A percentile compares a stretch with the other conserved stretches of the same genome.
Conservation (phyloP, 352 stramenopile species). For the Globisporangium irregulare region DNA sequence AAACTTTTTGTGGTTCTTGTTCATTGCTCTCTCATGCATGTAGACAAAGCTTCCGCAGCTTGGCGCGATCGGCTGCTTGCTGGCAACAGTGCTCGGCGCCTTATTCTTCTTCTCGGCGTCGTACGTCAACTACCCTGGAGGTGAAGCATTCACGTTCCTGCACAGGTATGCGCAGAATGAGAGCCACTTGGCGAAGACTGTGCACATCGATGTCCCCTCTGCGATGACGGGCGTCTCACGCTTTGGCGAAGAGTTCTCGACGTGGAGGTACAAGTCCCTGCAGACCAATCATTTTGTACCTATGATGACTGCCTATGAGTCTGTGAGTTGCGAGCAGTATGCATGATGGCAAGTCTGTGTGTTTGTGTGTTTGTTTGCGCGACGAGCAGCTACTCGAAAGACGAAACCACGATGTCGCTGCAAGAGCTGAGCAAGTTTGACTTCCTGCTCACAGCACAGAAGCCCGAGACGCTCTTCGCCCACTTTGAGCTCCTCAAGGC, state of each 20-base stretch:
- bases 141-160: constrained; percentile 58
- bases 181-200: constrained; percentile 28
- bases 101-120: constrained; percentile 73
- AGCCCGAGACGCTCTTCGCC: constrained; percentile 27
- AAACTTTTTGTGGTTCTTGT: not conserved
- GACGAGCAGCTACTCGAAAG: constrained; percentile 66
- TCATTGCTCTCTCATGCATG: not conserved
- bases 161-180: constrained; percentile 44
- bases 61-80: constrained; percentile 42
- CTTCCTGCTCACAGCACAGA: constrained; percentile 57
- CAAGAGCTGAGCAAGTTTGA: constrained; percentile 51
- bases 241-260: constrained; percentile 77
- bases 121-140: constrained; percentile 91
- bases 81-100: constrained; percentile 40
- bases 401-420: constrained; percentile 51
- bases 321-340: too few relatives aligned
- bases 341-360: too few relatives aligned
- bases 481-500: constrained; percentile 47
- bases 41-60: constrained; percentile 57
- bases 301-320: too few relatives aligned
- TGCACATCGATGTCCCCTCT: constrained; percentile 92
- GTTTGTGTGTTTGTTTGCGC: not conserved
- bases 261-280: constrained; percentile 48
- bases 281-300: too few relatives aligned
- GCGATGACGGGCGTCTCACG: constrained; percentile 94